Percentiles rank a stretch among this genome's conserved stretches.
phyloP scores from a whole-genome alignment of 805 yeast genomes.

The Candida arabinofermentans region DNA sequence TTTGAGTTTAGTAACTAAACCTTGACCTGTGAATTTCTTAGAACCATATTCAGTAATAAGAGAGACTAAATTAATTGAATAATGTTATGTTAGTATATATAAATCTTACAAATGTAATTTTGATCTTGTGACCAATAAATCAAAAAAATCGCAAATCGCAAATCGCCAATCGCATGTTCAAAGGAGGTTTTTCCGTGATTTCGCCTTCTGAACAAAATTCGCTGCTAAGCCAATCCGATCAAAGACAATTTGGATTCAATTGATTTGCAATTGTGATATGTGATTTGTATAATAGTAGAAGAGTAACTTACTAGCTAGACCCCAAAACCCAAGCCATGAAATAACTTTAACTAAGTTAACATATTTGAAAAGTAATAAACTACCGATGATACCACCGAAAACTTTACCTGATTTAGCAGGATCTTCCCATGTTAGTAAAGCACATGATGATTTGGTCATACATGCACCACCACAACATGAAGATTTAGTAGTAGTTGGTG shows the following conservation, averaged over 20 bases:
- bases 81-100: conserved; percentile 6
- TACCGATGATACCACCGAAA: conserved; percentile 57
- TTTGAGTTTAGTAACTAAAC: conserved; percentile 73
- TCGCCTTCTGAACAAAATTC: neutral
- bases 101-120: too few species aligned
- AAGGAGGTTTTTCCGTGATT: neutral
- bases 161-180: neutral
- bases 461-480: conserved; percentile 30
- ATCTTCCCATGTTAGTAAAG: conserved; percentile 67
- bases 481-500: neutral
- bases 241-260: too few species aligned
- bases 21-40: conserved; percentile 68
- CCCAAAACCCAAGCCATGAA: conserved; percentile 56
- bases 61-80: conserved; percentile 34
- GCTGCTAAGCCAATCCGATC: neutral
- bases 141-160: too few species aligned
- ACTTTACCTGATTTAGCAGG: conserved; percentile 76
- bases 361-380: conserved; percentile 54
- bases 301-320: conserved; percentile 35
- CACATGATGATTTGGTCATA: conserved; percentile 21
- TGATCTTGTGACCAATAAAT: too few species aligned
- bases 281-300: neutral
- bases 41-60: conserved; percentile 78
- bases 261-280: too few species aligned
- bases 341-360: conserved; percentile 60